Percentiles rank a stretch among this genome's conserved stretches.
These are phyloP conservation scores for Paramecium sexaurelia DNA, from an alignment of 73 alveolate genomes.

Conservation along the genomic window DNA sequence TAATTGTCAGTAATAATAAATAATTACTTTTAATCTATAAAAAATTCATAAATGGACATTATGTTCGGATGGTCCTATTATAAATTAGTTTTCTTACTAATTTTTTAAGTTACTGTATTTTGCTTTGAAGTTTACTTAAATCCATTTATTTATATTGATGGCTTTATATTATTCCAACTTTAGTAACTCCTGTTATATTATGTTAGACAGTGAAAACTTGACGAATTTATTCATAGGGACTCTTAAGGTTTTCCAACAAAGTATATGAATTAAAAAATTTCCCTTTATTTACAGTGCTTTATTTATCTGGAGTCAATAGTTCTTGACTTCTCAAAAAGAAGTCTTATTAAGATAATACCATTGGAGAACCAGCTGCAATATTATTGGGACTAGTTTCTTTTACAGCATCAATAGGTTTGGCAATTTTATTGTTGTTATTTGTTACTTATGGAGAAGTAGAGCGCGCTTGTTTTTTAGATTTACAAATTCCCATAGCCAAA, in stretches of 20 bases:
- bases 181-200: conserved; percentile 8
- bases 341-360: not conserved
- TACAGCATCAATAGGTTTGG: not conserved
- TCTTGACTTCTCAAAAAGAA: not conserved
- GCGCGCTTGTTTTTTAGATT: not conserved
- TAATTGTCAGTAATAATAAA: conserved; percentile 66
- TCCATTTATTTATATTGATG: not conserved
- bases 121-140: not conserved
- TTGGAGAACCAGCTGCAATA: not conserved
- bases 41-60: conserved; percentile 55
- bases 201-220: not conserved
- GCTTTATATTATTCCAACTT: not conserved
- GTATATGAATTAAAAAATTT: not conserved
- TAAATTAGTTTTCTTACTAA: not conserved
- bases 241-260: not conserved
- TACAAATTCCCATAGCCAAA: not conserved
- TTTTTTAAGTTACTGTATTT: not conserved
- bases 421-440: not conserved
- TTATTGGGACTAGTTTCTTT: not conserved
- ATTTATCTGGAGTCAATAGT: not conserved
- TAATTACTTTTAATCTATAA: conserved; percentile 29
- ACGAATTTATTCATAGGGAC: not conserved
- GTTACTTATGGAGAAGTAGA: not conserved
- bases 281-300: not conserved
- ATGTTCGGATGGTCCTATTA: conserved; percentile 70